Conservation (phyloP, 106 monocot species). For the Phalaenopsis aphrodite region DNA sequence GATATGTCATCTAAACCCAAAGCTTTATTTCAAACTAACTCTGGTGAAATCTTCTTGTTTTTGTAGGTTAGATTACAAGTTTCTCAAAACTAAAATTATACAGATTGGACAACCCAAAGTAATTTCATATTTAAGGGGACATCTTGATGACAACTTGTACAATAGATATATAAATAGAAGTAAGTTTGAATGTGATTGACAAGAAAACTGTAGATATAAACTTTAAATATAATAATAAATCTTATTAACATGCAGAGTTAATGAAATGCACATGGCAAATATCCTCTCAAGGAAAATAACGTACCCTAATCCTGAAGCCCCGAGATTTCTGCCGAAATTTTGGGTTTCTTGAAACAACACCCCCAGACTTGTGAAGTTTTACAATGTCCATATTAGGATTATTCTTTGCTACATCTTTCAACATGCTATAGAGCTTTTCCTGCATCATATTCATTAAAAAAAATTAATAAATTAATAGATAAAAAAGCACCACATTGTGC, state of each 20-base stretch:
- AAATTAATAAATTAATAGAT: not conserved
- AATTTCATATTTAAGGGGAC: not conserved
- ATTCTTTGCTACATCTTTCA: constrained; percentile 70
- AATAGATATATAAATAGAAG: not conserved
- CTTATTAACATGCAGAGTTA: not conserved
- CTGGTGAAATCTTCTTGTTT: not conserved
- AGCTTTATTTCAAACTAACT: not conserved
- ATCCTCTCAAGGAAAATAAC: constrained; percentile 3
- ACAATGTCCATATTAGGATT: constrained; percentile 80
- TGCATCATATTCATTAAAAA: constrained; percentile 16
- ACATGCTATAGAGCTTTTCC: constrained; percentile 91
- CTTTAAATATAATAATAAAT: not conserved
- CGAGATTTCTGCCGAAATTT: constrained; percentile 70
- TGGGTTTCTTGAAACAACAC: constrained; percentile 79
- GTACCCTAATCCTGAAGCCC: constrained; percentile 69
- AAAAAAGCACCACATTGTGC: not conserved
- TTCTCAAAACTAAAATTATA: not conserved
- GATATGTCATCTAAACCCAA: not conserved
- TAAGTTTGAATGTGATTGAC: not conserved
- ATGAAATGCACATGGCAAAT: constrained; percentile 1
- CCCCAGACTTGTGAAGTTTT: constrained; percentile 96
- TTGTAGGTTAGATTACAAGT: not conserved
- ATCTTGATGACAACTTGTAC: not conserved
- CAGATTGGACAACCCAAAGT: not conserved
- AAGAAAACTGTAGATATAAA: not conserved